phyloP scores from a whole-genome alignment of 805 yeast genomes.

The Metschnikowia similis region DNA sequence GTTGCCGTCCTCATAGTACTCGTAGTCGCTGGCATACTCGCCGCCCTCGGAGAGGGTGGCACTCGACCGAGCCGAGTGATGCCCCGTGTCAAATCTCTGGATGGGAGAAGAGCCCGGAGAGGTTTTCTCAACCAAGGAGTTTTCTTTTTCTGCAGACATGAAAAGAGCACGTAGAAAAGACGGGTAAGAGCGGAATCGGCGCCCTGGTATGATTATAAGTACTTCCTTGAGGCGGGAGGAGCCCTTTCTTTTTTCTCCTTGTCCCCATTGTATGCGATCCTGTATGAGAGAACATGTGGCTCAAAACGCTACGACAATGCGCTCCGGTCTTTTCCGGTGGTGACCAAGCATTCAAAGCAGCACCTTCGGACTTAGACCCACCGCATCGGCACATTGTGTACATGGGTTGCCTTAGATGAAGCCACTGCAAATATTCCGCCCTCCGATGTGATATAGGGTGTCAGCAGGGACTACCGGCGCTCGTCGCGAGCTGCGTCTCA shows the following conservation, averaged over 20 bases:
- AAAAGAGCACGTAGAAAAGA: not conserved
- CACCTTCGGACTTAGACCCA: no score
- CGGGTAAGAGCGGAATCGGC: no score
- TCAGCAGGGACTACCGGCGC: not conserved
- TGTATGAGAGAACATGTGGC: not conserved
- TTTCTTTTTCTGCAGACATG: not conserved
- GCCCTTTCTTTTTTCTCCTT: not conserved
- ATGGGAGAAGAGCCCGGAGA: not conserved
- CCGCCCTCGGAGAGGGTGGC: not conserved
- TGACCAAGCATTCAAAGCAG: not conserved
- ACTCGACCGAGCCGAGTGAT: not conserved
- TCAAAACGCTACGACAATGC: not conserved
- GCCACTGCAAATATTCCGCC: no score
- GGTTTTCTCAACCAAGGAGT: not conserved
- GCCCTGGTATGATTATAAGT: not conserved
- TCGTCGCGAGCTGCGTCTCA: not conserved
- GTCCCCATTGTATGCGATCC: not conserved
- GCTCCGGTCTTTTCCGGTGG: not conserved
- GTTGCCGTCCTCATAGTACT: conserved; percentile 11
- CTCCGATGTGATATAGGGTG: no score
- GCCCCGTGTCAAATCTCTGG: not conserved
- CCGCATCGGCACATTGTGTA: no score
- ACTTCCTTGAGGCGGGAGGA: not conserved
- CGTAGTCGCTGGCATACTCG: not conserved
- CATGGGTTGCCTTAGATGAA: no score